Evolutionary conservation across 352 stramenopile genomes (phyloP), one percentile per base, ranked within the genome.

Genomic region (Pelagophyceae sp.): DNA sequence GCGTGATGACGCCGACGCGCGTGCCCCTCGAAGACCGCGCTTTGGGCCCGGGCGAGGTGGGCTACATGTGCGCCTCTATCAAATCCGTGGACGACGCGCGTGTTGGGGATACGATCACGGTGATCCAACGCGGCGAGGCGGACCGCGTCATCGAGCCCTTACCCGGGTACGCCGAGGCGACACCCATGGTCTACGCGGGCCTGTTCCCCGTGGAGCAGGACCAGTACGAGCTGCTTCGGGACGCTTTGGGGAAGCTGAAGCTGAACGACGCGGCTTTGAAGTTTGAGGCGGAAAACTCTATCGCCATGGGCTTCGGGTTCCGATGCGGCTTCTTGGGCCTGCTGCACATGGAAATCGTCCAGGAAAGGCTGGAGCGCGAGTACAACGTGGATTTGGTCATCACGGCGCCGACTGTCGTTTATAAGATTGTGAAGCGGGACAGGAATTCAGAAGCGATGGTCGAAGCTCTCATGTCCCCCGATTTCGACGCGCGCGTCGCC

Each of bases 271-370:
- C 95, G 31, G 96, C 94, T 69, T 89, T 99, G 29, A 91, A 88
- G 0, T 94, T 96, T 69, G 92, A 98, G 81, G 92, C 96, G 32
- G 96, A 99, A 86, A 97, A 88, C 5, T 97, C 90, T 78, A 88
- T 84, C 25, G 86, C 95, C 0, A 90, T 99, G 75, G 80, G 93
- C 50, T 95, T 96, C 87, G 93, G 93, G 20, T 97, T 96, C 77
- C 90, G 93, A 37, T 97, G 91, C 74, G 96, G 96, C 0, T 99
- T 99, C 83, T 88, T 99, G 23, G 96, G 96, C 0, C 82, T 99
- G 31, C 82, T 99, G 67, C 96, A 99, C 83, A 99, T 99, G 96
- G 96, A 99, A 82, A 96, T 97, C 75, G 96, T 99, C 67, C 94
- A 98, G 80, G 95, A 99, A 84, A 88, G 96, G 15, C 88, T 99